Percentiles rank a stretch among this genome's conserved stretches.
Conservation (phyloP, 2,329 filamentous ascomycete genomes). For the Cladobotryum protrusum region DNA sequence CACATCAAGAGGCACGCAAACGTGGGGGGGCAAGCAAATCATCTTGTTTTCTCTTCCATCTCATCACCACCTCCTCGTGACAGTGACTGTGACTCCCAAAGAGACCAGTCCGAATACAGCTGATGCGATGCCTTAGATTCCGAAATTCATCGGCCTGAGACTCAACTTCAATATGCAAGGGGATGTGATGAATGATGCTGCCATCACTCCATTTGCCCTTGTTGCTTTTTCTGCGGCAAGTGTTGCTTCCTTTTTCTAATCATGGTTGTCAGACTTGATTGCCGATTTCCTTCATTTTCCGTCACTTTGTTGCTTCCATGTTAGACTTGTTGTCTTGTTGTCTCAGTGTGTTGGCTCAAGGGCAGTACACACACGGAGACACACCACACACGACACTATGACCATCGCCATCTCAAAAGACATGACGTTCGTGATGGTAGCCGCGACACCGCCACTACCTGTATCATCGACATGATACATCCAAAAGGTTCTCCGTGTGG, state of each 20-base stretch:
- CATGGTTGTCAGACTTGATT: background rate
- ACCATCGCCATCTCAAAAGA: too few relatives aligned
- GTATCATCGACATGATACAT: too few relatives aligned
- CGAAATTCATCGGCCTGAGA: conserved; percentile 1
- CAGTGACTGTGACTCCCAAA: background rate
- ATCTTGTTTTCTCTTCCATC: too few relatives aligned
- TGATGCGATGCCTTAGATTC: background rate
- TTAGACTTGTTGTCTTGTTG: background rate
- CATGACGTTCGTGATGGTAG: too few relatives aligned
- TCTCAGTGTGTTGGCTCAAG: too few relatives aligned
- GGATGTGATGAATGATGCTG: background rate
- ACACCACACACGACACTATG: too few relatives aligned
- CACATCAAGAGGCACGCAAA: too few relatives aligned
- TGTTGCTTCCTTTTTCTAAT: background rate
- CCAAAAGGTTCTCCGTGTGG: background rate
- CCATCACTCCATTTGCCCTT: background rate
- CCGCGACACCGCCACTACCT: too few relatives aligned
- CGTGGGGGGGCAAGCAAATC: too few relatives aligned
- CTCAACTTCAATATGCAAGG: background rate
- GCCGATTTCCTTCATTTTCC: background rate
- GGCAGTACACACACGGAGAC: too few relatives aligned
- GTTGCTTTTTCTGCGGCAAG: background rate
- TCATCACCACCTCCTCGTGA: too few relatives aligned
- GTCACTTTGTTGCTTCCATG: background rate
- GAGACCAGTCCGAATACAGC: background rate